Conservation (phyloP, 768 basidiomycete species). For the Trametes elegans region DNA sequence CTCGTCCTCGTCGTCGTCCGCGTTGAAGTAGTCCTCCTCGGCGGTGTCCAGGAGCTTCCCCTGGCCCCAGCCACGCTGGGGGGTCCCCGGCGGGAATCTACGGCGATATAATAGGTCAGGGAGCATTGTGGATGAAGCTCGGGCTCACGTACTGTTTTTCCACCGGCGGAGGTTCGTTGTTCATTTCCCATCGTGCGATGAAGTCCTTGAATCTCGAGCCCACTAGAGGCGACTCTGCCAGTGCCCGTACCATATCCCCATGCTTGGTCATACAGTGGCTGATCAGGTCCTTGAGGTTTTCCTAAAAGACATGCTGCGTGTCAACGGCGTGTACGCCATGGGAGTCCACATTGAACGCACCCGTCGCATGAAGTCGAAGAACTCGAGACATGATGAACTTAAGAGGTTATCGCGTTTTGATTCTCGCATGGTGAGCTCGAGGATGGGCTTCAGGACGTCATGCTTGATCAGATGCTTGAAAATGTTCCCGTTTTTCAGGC, state of each 20-base stretch:
- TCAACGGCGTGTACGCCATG: neutral
- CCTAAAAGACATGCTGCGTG: constrained; percentile 42
- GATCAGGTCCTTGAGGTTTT: constrained; percentile 86
- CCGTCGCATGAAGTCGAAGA: constrained; percentile 87
- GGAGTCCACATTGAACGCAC: constrained; percentile 37
- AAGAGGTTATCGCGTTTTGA: constrained; percentile 87
- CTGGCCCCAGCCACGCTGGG: constrained; percentile 30
- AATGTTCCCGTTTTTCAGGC: constrained; percentile 76
- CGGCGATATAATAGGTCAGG: neutral
- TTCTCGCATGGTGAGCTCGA: constrained; percentile 82
- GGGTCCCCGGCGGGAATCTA: constrained; percentile 18
- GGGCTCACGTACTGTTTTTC: constrained; percentile 46
- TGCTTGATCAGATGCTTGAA: constrained; percentile 77
- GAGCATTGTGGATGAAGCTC: neutral
- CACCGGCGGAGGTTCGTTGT: constrained; percentile 72
- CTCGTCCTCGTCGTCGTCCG: constrained; percentile 72
- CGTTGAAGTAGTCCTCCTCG: constrained; percentile 94
- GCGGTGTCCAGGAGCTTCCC: constrained; percentile 62
- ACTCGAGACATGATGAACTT: constrained; percentile 93
- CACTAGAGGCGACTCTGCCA: constrained; percentile 60
- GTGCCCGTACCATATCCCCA: constrained; percentile 58
- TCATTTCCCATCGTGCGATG: constrained; percentile 87
- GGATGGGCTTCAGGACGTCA: constrained; percentile 78
- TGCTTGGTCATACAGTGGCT: constrained; percentile 80
- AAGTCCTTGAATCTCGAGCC: constrained; percentile 70